These are phyloP conservation scores for Monilinia vaccinii-corymbosi DNA, from an alignment of 2,329 filamentous ascomycete genomes.

Conservation along the genomic window DNA sequence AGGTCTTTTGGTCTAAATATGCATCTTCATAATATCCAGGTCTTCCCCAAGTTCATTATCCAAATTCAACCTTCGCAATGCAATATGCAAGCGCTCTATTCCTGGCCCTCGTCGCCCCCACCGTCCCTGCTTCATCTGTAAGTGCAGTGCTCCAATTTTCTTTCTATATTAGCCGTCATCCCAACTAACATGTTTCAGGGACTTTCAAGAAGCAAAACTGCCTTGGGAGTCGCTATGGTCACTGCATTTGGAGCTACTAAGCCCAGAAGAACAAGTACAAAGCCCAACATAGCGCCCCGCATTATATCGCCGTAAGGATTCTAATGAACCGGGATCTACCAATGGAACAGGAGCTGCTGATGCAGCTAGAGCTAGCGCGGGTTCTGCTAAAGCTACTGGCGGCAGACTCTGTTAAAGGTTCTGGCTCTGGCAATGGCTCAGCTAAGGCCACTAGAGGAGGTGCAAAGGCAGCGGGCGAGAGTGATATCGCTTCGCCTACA, in stretches of 20 bases:
- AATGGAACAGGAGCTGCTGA: neutral
- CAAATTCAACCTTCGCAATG: conserved; percentile 18
- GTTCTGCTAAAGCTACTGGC: neutral
- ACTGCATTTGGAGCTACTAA: conserved; percentile 2
- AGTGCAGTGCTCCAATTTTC: neutral
- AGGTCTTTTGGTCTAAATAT: neutral
- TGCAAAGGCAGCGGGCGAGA: neutral
- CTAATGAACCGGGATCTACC: neutral
- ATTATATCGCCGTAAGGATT: neutral
- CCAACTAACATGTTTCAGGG: conserved; percentile 9
- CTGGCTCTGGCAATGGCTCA: neutral
- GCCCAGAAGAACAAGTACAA: neutral
- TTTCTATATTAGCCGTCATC: neutral
- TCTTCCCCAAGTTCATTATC: conserved; percentile 2
- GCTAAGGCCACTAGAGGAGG: neutral
- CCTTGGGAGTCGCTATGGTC: neutral
- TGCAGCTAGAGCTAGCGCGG: neutral
- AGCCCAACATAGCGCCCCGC: neutral
- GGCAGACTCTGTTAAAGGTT: neutral
- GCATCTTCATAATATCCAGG: neutral
- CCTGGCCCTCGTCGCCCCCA: conserved; percentile 18
- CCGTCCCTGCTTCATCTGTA: conserved; percentile 18
- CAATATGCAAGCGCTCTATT: conserved; percentile 23
- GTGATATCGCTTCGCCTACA: neutral
- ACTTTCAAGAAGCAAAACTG: neutral